Conservation (phyloP, 176 grass and related monocot genomes). For the Leersia perrieri region DNA sequence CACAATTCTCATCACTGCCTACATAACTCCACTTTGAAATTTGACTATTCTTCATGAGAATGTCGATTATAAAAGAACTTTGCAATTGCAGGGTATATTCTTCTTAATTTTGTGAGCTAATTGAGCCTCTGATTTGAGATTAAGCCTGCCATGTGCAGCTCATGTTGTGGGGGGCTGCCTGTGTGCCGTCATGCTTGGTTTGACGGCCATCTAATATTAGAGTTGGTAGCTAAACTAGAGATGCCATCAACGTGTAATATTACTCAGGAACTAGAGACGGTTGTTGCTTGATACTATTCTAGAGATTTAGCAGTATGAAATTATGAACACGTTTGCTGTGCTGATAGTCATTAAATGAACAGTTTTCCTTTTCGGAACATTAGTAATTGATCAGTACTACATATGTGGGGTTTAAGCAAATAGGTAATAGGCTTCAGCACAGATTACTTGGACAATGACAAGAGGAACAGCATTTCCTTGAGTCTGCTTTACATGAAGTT, state of each 20-base stretch:
- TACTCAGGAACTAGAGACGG: not conserved
- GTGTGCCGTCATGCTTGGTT: not conserved
- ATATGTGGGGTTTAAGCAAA: not conserved
- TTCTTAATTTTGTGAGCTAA: not conserved
- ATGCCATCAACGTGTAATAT: not conserved
- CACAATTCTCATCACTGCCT: not conserved
- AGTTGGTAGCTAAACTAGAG: not conserved
- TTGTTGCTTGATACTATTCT: not conserved
- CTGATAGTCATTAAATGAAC: not conserved
- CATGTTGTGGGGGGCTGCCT: not conserved
- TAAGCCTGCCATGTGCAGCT: not conserved
- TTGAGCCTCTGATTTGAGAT: not conserved
- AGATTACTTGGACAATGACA: not conserved
- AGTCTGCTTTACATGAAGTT: not conserved
- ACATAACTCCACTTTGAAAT: not conserved
- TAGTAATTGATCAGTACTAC: not conserved
- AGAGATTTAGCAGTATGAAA: not conserved
- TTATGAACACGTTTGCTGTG: not conserved
- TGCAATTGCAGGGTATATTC: not conserved
- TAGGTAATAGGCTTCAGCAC: not conserved
- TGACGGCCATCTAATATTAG: not conserved
- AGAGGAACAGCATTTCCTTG: not conserved
- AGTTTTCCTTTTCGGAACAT: not conserved
- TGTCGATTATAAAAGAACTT: not conserved
- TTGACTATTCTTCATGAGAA: not conserved